Percentiles rank a stretch among this genome's conserved stretches.
phyloP scores from a whole-genome alignment of 495 filamentous ascomycete species.

The Tricharina praecox region DNA sequence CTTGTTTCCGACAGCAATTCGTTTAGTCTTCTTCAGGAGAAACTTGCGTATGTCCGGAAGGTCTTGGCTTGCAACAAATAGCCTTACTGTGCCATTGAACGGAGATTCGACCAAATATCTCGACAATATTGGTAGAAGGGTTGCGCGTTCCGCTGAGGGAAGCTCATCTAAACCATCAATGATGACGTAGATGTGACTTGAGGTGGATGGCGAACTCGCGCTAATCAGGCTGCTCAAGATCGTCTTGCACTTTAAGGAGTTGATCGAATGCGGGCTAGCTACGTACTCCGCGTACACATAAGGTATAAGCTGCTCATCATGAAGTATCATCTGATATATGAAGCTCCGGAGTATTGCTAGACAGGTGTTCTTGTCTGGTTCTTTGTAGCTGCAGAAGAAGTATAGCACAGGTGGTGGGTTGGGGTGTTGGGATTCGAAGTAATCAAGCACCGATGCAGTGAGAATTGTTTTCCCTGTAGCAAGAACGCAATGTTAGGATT shows the following conservation, averaged over 20 bases:
- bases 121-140: constrained; percentile 6
- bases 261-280: background rate
- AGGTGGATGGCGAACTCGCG: constrained; percentile 2
- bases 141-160: constrained; percentile 8
- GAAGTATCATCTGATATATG: constrained; percentile 22
- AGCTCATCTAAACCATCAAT: constrained; percentile 28
- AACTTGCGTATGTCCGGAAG: background rate
- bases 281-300: constrained; percentile 18
- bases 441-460: background rate
- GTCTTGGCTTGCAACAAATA: background rate
- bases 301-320: constrained; percentile 12
- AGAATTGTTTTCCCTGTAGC: background rate
- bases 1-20: background rate
- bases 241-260: background rate
- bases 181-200: constrained; percentile 15
- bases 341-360: constrained; percentile 17
- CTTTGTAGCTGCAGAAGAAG: constrained; percentile 25
- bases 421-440: constrained; percentile 6
- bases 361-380: constrained; percentile 11
- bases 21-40: background rate
- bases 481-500: background rate
- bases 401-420: constrained; percentile 15
- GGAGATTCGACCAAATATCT: background rate
- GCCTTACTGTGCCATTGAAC: background rate
- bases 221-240: constrained; percentile 17